Conservation (phyloP, 129 eudicot species). For the Flaveria linearis region DNA sequence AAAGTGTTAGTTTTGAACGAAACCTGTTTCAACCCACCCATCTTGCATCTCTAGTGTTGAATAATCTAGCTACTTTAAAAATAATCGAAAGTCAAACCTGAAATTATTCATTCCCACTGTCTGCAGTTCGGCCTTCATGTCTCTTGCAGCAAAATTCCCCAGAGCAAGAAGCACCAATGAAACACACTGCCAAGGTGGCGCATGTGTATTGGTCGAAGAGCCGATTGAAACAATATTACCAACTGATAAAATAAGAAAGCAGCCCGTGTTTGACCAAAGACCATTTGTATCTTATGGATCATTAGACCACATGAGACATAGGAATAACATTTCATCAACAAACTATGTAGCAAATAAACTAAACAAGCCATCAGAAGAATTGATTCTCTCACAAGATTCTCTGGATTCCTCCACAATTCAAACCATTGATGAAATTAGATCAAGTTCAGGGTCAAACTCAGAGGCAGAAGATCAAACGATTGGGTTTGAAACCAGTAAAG, state of each 20-base stretch:
- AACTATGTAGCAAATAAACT: conserved; percentile 25
- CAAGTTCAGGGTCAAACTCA: conserved; percentile 60
- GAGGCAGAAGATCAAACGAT: conserved; percentile 51
- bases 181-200: conserved; percentile 26
- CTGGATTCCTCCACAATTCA: conserved; percentile 44
- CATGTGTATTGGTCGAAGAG: conserved; percentile 41
- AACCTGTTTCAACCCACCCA: neutral
- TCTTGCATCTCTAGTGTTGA: neutral
- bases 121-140: conserved; percentile 93
- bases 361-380: conserved; percentile 38
- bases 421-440: conserved; percentile 47
- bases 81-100: neutral
- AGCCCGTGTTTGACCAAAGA: conserved; percentile 38
- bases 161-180: conserved; percentile 34
- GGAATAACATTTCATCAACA: conserved; percentile 21
- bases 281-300: conserved; percentile 33
- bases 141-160: conserved; percentile 68
- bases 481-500: conserved; percentile 27
- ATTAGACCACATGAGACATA: conserved; percentile 22
- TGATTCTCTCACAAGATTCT: conserved; percentile 51
- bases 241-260: conserved; percentile 31
- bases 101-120: conserved; percentile 21
- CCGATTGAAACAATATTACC: conserved; percentile 48
- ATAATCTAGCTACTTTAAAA: conserved; percentile 1
- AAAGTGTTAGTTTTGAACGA: neutral